Base-by-base conservation (phyloP, 2,329 filamentous ascomycete genomes). In the Botryosphaeria dothidea region DNA sequence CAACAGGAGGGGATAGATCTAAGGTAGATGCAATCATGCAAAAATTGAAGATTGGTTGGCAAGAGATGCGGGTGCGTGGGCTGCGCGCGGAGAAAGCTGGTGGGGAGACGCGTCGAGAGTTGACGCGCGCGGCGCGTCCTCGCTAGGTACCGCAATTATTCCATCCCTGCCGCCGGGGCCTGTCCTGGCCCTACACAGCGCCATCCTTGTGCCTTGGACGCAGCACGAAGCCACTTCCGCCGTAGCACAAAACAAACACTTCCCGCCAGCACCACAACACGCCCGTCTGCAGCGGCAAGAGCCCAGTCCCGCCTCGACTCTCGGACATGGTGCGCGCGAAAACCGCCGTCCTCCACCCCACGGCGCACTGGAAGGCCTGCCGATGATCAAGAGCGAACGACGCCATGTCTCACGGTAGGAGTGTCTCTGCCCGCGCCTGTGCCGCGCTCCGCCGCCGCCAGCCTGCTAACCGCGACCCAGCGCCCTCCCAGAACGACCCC, bases 321-420 rank as follows among this genome's bases (percentile, higher is more conserved):
- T 36, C 51, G 62, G 62, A 58, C 62, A 64, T 64, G 62, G 62
- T 57, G 31, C 34, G 51, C 52, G 31, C 25, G 31, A 25, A n/a
- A 38, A 6, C 15, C 11, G 25, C 38, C 19, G 25, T 36, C 41
- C 41, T 15, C 43, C 27, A 34, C 25, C 25, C 61, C 23, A 56
- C 41, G 51, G 49, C 36, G 68, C 69, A 54, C 67, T 70, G 67
- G 70, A 70, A 71, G 56, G 56, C 17, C 27, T 60, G 56, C 38
- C 66, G 72, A 81, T 82, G 73, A 80, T 82, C 64, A 76, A 82
- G 65, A 77, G 81, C 69, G 80, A 34, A 83, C 71, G 83, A 81
- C 66, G 80, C 81, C 17, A 80, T 78, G 66, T 75, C 77, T 43
- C 77, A 76, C 69, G 74, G 77, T 77, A 75, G 67, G 70, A 66